Evolutionary conservation across 2,329 filamentous ascomycete genomes (phyloP).

Genomic region (Aspergillus tanneri): DNA sequence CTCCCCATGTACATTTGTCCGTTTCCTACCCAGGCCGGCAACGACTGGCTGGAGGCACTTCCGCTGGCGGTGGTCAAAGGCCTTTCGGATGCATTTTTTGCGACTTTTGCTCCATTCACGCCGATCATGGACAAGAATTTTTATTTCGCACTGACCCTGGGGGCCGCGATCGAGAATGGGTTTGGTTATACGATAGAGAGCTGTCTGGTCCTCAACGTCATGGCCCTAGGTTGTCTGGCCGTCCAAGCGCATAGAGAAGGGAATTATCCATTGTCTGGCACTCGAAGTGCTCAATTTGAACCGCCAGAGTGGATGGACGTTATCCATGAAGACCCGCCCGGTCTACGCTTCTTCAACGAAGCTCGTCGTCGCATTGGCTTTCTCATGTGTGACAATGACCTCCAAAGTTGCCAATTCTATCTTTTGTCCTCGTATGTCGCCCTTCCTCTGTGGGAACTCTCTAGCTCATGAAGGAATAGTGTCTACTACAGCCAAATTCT

Average conservation of each 20-base stretch:
- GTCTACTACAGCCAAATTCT: constrained; percentile 54
- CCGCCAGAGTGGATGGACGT: constrained; percentile 40
- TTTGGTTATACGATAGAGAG: constrained; percentile 55
- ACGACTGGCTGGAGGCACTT: constrained; percentile 49
- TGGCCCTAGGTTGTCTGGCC: constrained; percentile 54
- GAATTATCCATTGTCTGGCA: constrained; percentile 46
- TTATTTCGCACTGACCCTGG: constrained; percentile 53
- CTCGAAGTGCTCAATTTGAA: constrained; percentile 35
- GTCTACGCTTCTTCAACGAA: constrained; percentile 56
- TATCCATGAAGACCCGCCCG: constrained; percentile 43
- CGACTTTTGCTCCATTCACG: constrained; percentile 55
- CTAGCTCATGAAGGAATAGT: constrained; percentile 22
- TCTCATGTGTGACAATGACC: constrained; percentile 51
- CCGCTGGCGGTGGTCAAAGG: constrained; percentile 52
- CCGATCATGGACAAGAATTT: constrained; percentile 54
- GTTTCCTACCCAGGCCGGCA: constrained; percentile 35
- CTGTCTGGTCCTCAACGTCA: constrained; percentile 52
- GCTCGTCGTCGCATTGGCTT: constrained; percentile 54
- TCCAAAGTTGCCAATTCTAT: constrained; percentile 55
- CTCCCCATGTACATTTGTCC: constrained; percentile 44
- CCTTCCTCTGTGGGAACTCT: not conserved
- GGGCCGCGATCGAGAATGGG: constrained; percentile 49
- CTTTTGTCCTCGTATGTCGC: constrained; percentile 47
- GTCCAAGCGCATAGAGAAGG: constrained; percentile 52
- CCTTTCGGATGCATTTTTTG: constrained; percentile 55